These are phyloP conservation scores for Neonectria sp. DNA, from an alignment of 2,329 filamentous ascomycete species.

Conservation along the genomic window DNA sequence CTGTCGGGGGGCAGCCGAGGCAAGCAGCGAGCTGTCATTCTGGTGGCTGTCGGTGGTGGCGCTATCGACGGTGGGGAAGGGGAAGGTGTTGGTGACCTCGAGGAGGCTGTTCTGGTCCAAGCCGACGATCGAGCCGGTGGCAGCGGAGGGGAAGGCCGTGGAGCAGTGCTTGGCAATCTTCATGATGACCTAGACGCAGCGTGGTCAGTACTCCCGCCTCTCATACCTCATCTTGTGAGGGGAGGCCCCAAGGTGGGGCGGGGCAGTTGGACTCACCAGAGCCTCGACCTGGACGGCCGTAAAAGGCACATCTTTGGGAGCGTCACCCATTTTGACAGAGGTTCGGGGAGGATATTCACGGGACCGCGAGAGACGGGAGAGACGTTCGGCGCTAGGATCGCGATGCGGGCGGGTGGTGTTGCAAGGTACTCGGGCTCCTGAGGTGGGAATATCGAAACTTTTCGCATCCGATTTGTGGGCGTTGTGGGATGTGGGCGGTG, in stretches of 20 bases:
- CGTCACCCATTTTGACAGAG: constrained; percentile 69
- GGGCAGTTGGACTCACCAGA: constrained; percentile 75
- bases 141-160: constrained; percentile 87
- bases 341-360: constrained; percentile 43
- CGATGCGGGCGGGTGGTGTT: constrained; percentile 47
- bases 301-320: constrained; percentile 78
- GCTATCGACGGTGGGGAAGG: constrained; percentile 88
- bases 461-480: constrained; percentile 61
- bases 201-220: constrained; percentile 38
- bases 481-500: constrained; percentile 61
- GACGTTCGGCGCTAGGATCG: constrained; percentile 47
- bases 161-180: constrained; percentile 98
- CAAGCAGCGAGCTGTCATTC: constrained; percentile 81
- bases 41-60: constrained; percentile 80
- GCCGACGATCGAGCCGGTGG: constrained; percentile 92
- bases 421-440: constrained; percentile 47
- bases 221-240: constrained; percentile 43
- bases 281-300: constrained; percentile 95
- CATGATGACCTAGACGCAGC: constrained; percentile 82
- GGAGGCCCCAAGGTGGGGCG: constrained; percentile 55
- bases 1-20: constrained; percentile 90
- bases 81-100: constrained; percentile 95
- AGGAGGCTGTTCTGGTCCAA: constrained; percentile 89
- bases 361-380: constrained; percentile 40
- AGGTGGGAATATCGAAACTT: constrained; percentile 61